phyloP scores from a whole-genome alignment of 176 grass and related monocot genomes.

The Avena sativa region DNA sequence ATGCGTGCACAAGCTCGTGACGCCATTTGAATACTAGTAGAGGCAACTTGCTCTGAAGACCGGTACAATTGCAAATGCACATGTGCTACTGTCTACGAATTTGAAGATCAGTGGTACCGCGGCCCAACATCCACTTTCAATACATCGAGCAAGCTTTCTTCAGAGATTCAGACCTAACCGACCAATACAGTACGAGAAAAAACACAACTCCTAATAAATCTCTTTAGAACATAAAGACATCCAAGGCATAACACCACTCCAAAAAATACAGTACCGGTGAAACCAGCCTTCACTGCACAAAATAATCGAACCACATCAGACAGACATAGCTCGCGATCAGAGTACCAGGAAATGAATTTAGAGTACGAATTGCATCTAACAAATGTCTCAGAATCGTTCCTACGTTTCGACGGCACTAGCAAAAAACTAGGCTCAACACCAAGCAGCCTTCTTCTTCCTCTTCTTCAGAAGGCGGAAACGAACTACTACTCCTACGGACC shows the following conservation, averaged over 20 bases:
- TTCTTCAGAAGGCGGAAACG: not conserved
- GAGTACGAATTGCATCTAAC: slow-evolving; percentile 22
- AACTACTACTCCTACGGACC: not conserved
- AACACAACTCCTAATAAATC: not conserved
- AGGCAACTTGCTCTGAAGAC: not conserved
- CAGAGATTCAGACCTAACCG: not conserved
- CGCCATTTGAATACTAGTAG: not conserved
- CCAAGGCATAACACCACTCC: not conserved
- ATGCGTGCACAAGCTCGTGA: not conserved
- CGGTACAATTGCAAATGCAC: not conserved
- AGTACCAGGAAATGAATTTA: not conserved
- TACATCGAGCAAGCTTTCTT: not conserved
- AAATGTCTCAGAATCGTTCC: slow-evolving; percentile 1
- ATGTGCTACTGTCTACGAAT: not conserved
- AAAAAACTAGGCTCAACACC: slow-evolving; percentile 33
- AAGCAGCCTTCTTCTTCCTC: not conserved
- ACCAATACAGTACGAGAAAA: no score
- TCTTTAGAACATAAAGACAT: not conserved
- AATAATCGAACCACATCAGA: no score
- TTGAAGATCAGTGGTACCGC: not conserved
- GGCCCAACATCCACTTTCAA: not conserved
- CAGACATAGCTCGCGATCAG: not conserved
- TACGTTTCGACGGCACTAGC: slow-evolving; percentile 3
- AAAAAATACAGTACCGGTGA: not conserved
- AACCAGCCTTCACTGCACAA: not conserved